Evolutionary conservation across 331 rosid genomes (phyloP), one percentile per base, ranked within the genome.

Genomic region (Quercus phellos): DNA sequence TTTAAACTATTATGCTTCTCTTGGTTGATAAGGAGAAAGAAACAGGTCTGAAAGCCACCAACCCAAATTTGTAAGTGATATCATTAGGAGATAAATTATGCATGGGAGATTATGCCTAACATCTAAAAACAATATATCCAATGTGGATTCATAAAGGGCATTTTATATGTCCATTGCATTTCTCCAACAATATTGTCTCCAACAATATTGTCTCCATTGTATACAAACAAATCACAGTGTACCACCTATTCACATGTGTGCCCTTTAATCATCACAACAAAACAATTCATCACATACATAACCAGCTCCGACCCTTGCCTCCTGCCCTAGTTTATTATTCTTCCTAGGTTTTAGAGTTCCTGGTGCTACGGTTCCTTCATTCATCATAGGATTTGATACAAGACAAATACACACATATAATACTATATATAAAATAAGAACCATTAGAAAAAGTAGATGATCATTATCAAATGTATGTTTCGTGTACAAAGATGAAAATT

Each of bases 171-270:
- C 42, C 10, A 29, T 35, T 22, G 73, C 54, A 55, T 60, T 76
- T 69, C 75, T 71, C 87, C 79, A 81, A 82, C 55, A 35, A 35
- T 35, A 76, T 67, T 82, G 82, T 85, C 85, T 78, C 71, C 80
- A 73, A 82, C 55, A 35, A 35, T 35, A 76, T 67, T 82, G 82
- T 85, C 85, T 78, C 71, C 80, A 73, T 75, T 78, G 81, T 64
- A 63, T 71, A 83, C 86, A 85, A 89, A 88, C 86, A 89, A 77
- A 87, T 46, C 51, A 78, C 83, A 72, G 51, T 70, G 83, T 81
- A 86, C 85, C 79, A 79, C 76, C 87, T 79, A 78, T 86, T 90
- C 97, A 92, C 94, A 88, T 88, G 94, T 84, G 89, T 81, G 83
- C 84, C 79, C 78, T 78, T 79, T 85, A 86, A 86, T 88, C 90